Conservation (phyloP, 2,329 filamentous ascomycete species). For the Fusarium goolgardi region DNA sequence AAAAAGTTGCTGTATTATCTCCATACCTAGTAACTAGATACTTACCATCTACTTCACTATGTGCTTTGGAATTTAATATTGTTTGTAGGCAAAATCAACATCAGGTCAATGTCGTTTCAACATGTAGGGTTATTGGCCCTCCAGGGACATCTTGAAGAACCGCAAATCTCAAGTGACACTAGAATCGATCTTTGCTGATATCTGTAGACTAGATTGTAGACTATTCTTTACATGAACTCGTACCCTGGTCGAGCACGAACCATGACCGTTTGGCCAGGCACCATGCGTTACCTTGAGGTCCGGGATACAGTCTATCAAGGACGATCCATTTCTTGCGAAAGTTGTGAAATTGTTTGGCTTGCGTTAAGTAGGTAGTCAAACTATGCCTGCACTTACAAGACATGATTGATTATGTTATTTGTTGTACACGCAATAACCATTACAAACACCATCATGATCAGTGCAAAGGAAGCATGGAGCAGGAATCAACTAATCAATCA, state of each 20-base stretch:
- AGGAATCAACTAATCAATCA: neutral
- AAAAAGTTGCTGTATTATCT: neutral
- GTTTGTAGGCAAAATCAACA: neutral
- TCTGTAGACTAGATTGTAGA: no score
- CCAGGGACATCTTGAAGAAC: neutral
- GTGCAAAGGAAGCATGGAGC: neutral
- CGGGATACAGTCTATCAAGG: neutral
- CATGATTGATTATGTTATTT: neutral
- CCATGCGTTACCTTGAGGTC: neutral
- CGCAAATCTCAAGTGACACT: no score
- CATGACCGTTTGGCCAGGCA: neutral
- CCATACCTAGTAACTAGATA: neutral
- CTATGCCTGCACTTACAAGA: neutral
- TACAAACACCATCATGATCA: neutral
- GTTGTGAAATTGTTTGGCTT: neutral
- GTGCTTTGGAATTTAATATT: neutral
- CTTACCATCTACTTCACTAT: neutral
- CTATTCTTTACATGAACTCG: neutral
- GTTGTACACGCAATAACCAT: neutral
- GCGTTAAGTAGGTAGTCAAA: neutral
- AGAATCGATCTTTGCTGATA: neutral
- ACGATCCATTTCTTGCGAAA: neutral
- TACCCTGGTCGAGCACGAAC: neutral
- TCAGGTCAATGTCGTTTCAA: neutral
- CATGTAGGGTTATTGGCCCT: neutral